Conservation (phyloP, 73 alveolate genomes). For the Diophrys appendiculata region DNA sequence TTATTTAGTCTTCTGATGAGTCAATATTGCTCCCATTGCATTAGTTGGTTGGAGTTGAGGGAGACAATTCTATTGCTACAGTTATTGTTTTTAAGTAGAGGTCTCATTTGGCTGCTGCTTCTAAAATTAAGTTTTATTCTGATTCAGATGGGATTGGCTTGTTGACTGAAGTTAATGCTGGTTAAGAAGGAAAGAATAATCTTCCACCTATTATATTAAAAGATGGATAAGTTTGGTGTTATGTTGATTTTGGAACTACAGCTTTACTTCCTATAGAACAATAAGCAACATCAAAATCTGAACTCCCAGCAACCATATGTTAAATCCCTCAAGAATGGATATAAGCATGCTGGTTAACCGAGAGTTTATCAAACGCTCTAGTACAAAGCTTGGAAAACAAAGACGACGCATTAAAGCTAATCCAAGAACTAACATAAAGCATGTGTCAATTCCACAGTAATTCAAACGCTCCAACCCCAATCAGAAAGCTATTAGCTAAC, state of each 20-base stretch:
- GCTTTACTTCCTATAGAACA: constrained; percentile 55
- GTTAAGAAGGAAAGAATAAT: constrained; percentile 53
- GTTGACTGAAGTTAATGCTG: constrained; percentile 68
- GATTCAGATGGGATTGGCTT: constrained; percentile 78
- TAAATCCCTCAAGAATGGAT: constrained; percentile 76
- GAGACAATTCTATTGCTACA: constrained; percentile 35
- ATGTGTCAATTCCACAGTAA: constrained; percentile 4
- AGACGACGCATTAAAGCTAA: constrained; percentile 3
- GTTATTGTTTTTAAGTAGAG: constrained; percentile 71
- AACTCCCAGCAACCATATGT: constrained; percentile 64
- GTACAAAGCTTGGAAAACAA: not conserved
- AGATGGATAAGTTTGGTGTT: constrained; percentile 67
- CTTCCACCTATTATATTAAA: constrained; percentile 74
- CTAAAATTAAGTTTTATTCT: constrained; percentile 79
- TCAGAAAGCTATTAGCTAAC: constrained; percentile 1
- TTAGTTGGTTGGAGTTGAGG: constrained; percentile 12
- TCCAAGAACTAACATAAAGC: constrained; percentile 3
- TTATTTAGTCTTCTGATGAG: constrained; percentile 20
- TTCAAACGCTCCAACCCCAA: constrained; percentile 22
- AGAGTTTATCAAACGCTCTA: constrained; percentile 11
- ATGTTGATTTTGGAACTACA: constrained; percentile 59
- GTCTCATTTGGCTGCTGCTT: constrained; percentile 71
- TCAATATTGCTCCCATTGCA: constrained; percentile 59
- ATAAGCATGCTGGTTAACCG: constrained; percentile 56
- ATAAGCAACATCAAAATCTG: constrained; percentile 33